Conservation (phyloP, 1,284 basidiomycete genomes). For the Naganishia sp. region DNA sequence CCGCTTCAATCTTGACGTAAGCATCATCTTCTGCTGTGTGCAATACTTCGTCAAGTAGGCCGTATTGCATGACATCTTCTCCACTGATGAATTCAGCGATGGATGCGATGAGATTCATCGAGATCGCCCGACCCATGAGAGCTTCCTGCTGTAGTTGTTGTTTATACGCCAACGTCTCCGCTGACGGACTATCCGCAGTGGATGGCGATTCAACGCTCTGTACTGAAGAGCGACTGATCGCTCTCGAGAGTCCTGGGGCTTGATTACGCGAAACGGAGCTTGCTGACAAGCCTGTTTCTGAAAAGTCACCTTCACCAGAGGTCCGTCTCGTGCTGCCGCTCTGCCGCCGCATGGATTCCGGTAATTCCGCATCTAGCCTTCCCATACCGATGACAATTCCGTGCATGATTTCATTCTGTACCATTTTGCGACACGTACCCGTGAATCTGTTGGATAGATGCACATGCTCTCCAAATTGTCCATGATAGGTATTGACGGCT, state of each 20-base stretch:
- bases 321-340: not conserved
- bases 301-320: conserved; percentile 3
- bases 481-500: conserved; percentile 39
- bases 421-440: conserved; percentile 61
- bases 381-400: conserved; percentile 87
- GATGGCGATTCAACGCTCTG: conserved; percentile 6
- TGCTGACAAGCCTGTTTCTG: conserved; percentile 5
- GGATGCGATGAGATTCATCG: conserved; percentile 84
- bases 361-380: conserved; percentile 62
- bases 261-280: not conserved
- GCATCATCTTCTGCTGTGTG: conserved; percentile 73
- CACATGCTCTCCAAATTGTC: conserved; percentile 51
- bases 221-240: conserved; percentile 10
- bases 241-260: not conserved
- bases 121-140: conserved; percentile 81
- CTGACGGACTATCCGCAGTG: conserved; percentile 14
- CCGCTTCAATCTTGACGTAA: conserved; percentile 86
- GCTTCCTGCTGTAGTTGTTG: conserved; percentile 63
- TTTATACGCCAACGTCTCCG: conserved; percentile 30
- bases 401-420: conserved; percentile 76
- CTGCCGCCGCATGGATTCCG: conserved; percentile 37
- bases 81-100: conserved; percentile 60
- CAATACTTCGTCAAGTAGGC: conserved; percentile 79
- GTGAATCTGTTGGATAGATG: conserved; percentile 59
- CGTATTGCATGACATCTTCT: conserved; percentile 62